Evolutionary conservation across 192 early-diverging fungal genomes (phyloP).

Genomic region (Podila clonocystis): DNA sequence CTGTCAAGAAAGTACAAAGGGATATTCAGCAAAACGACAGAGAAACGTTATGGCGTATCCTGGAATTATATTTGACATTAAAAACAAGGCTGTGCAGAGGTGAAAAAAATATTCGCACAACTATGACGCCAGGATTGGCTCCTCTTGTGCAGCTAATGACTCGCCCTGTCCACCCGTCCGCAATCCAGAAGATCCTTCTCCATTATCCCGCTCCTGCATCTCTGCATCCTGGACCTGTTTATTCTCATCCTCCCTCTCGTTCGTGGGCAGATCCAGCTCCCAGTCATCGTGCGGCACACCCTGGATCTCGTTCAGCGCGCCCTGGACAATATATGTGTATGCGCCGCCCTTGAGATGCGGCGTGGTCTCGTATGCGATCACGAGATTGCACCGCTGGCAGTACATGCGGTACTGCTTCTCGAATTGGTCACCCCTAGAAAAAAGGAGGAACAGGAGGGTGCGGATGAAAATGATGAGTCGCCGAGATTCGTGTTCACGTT

Average conservation of each 20-base stretch:
- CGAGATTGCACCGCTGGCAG: conserved; percentile 56
- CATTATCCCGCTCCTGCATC: background rate
- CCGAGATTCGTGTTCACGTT: too few species aligned
- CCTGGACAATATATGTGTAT: conserved; percentile 67
- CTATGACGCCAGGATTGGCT: too few species aligned
- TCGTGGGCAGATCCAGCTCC: conserved; percentile 28
- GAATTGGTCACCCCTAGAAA: conserved; percentile 22
- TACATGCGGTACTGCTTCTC: conserved; percentile 51
- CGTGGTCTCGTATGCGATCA: conserved; percentile 66
- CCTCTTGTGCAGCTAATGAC: too few species aligned
- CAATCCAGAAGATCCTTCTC: background rate
- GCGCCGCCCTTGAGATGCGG: conserved; percentile 57
- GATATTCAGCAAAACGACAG: too few species aligned
- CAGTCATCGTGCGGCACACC: conserved; percentile 54
- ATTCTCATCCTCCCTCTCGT: background rate
- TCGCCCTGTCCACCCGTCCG: too few species aligned
- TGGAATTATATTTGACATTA: too few species aligned
- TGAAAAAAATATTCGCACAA: too few species aligned
- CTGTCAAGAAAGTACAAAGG: too few species aligned
- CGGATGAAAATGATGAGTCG: too few species aligned
- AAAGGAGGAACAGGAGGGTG: too few species aligned
- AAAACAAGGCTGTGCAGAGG: too few species aligned
- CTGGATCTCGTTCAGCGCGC: conserved; percentile 64
- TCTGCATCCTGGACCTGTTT: background rate
- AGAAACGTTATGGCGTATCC: too few species aligned